A percentile compares a stretch with the other conserved stretches of the same genome.
Conservation (phyloP, 768 basidiomycete genomes). For the Russula abietina region DNA sequence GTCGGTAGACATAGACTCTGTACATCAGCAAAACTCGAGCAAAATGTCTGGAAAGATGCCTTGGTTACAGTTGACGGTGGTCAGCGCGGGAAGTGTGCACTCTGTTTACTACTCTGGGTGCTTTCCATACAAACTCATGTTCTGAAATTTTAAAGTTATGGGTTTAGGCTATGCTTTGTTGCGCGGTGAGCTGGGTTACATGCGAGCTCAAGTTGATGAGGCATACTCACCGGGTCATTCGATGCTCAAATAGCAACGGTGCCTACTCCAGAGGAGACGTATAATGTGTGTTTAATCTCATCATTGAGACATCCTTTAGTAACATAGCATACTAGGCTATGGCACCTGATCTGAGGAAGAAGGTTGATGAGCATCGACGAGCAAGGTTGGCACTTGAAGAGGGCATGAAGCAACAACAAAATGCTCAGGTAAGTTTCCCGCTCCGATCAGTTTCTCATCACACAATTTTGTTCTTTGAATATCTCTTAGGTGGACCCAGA, state of each 20-base stretch:
- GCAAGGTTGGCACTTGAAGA: conserved; percentile 33
- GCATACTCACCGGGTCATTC: not conserved
- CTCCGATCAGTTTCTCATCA: not conserved
- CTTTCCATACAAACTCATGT: not conserved
- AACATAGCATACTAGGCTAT: conserved; percentile 28
- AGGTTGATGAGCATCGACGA: conserved; percentile 35
- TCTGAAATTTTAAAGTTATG: conserved; percentile 27
- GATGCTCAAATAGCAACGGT: conserved; percentile 26
- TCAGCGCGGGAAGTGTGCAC: conserved; percentile 30
- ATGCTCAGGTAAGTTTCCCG: conserved; percentile 28
- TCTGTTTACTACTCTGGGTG: not conserved
- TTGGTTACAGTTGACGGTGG: conserved; percentile 30
- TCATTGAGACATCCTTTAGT: not conserved
- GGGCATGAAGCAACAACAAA: conserved; percentile 29
- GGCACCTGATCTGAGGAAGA: conserved; percentile 35
- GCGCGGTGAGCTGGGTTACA: conserved; percentile 26
- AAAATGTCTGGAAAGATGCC: conserved; percentile 31
- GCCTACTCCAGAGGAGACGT: conserved; percentile 34
- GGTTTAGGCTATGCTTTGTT: conserved; percentile 33
- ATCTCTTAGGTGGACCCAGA: conserved; percentile 32
- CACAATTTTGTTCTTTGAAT: conserved; percentile 1
- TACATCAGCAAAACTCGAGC: not conserved
- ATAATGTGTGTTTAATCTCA: conserved; percentile 28
- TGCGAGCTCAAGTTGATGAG: not conserved
- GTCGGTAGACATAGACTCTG: too few species aligned